Conservation (phyloP, 23 red algal genomes). For the Porphyridium purpureum region DNA sequence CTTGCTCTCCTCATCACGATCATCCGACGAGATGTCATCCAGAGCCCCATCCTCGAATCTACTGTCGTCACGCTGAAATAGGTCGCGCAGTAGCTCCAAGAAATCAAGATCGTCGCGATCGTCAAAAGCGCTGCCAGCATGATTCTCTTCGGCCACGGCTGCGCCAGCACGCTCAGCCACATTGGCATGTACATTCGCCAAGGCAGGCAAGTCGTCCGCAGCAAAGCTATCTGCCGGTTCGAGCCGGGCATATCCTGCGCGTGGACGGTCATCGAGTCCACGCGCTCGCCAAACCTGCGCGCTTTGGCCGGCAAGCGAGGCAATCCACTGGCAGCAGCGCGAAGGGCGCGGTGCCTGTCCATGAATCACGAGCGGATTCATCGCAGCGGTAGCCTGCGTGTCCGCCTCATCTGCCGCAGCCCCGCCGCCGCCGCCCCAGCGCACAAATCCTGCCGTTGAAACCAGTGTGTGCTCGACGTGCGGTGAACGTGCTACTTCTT, state of each 20-base stretch:
- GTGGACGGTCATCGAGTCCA: constrained; percentile 52
- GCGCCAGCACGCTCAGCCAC: no score
- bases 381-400: constrained; percentile 27
- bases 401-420: constrained; percentile 59
- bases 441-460: constrained; percentile 33
- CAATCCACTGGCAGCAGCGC: constrained; percentile 36
- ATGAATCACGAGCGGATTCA: not conserved
- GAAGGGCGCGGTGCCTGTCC: constrained; percentile 27
- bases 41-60: no score
- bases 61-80: no score
- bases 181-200: no score
- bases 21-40: no score
- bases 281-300: constrained; percentile 39
- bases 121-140: no score
- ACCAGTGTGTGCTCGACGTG: constrained; percentile 37
- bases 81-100: no score
- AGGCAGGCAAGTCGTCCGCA: no score
- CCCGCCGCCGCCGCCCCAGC: constrained; percentile 60
- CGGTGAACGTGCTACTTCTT: constrained; percentile 50
- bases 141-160: no score
- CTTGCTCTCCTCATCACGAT: no score
- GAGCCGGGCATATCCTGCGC: constrained; percentile 46
- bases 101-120: no score
- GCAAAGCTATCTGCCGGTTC: no score
- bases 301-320: constrained; percentile 19